Conservation (phyloP, 2,329 filamentous ascomycete genomes). For the Paraphaeosphaeria minitans region DNA sequence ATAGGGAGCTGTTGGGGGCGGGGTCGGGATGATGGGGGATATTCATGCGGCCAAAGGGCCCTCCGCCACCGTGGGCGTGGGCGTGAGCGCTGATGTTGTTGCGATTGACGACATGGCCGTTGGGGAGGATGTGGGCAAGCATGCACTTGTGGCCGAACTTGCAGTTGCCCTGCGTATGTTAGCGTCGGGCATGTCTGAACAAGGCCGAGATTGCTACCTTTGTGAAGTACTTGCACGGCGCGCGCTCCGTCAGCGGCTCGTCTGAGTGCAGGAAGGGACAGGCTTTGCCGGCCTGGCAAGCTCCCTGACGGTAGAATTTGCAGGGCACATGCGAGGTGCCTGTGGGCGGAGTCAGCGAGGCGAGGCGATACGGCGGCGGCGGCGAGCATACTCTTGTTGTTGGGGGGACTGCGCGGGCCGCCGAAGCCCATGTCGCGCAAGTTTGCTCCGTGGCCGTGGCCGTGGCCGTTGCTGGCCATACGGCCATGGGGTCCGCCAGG, state of each 20-base stretch:
- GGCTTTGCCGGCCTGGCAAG: conserved; percentile 92
- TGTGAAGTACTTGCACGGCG: conserved; percentile 96
- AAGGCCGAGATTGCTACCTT: conserved; percentile 68
- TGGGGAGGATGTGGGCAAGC: conserved; percentile 91
- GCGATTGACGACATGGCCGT: conserved; percentile 89
- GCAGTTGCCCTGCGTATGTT: conserved; percentile 78
- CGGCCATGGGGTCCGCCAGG: conserved; percentile 42
- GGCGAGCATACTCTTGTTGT: conserved; percentile 52
- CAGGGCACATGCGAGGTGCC: conserved; percentile 97
- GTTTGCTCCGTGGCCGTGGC: conserved; percentile 29
- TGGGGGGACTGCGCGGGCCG: conserved; percentile 54
- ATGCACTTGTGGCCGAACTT: conserved; percentile 98
- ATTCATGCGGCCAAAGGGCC: conserved; percentile 71
- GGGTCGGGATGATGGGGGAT: conserved; percentile 69
- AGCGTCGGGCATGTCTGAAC: neutral
- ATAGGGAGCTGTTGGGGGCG: conserved; percentile 74
- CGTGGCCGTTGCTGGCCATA: conserved; percentile 35
- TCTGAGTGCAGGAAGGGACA: conserved; percentile 97
- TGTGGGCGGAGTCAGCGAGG: conserved; percentile 47
- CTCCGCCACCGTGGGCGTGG: conserved; percentile 57
- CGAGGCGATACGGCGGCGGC: neutral
- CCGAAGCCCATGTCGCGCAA: conserved; percentile 47
- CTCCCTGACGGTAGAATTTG: conserved; percentile 98
- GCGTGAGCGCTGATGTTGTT: conserved; percentile 47
- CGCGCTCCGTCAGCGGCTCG: conserved; percentile 79